A percentile compares a stretch with the other conserved stretches of the same genome.
phyloP scores from a whole-genome alignment of 2,329 filamentous ascomycete species.

The Hymenotorrendiella dingleyae region DNA sequence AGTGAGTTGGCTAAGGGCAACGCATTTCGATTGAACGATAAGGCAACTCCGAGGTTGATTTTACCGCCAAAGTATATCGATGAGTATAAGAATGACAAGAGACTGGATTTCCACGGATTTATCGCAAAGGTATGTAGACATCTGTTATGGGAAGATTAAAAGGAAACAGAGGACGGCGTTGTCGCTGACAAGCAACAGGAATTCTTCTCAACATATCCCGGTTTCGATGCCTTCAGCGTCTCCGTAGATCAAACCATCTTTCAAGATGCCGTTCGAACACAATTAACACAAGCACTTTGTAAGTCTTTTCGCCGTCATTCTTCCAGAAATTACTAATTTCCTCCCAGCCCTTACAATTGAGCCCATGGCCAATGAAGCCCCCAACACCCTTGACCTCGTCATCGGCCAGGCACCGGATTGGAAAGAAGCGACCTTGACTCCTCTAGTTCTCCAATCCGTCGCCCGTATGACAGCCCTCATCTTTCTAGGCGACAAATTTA shows the following conservation, averaged over 20 bases:
- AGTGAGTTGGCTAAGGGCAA: conserved; percentile 9
- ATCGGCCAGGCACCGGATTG: conserved; percentile 34
- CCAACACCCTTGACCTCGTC: conserved; percentile 29
- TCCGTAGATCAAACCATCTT: conserved; percentile 24
- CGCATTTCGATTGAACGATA: conserved; percentile 12
- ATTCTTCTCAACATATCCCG: conserved; percentile 31
- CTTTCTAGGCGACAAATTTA: conserved; percentile 41
- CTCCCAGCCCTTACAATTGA: conserved; percentile 29
- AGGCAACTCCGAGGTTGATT: conserved; percentile 4
- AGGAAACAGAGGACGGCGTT: too few species aligned
- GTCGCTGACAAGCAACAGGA: conserved; percentile 27
- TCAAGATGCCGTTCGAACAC: conserved; percentile 29
- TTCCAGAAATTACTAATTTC: background rate
- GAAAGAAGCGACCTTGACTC: conserved; percentile 33
- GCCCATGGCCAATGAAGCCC: conserved; percentile 34
- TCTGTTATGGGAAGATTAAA: too few species aligned
- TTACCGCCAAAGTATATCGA: conserved; percentile 21
- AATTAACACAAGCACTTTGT: conserved; percentile 31
- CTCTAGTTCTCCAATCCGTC: conserved; percentile 37
- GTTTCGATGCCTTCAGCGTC: conserved; percentile 28
- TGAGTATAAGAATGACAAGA: conserved; percentile 32
- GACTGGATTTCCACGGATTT: conserved; percentile 31
- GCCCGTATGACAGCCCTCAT: conserved; percentile 44
- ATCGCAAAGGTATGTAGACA: conserved; percentile 29
- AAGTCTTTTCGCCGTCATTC: background rate